Evolutionary conservation across 495 filamentous ascomycete species (phyloP), one percentile per base, ranked within the genome.

Genomic region (Penicillium steckii): DNA sequence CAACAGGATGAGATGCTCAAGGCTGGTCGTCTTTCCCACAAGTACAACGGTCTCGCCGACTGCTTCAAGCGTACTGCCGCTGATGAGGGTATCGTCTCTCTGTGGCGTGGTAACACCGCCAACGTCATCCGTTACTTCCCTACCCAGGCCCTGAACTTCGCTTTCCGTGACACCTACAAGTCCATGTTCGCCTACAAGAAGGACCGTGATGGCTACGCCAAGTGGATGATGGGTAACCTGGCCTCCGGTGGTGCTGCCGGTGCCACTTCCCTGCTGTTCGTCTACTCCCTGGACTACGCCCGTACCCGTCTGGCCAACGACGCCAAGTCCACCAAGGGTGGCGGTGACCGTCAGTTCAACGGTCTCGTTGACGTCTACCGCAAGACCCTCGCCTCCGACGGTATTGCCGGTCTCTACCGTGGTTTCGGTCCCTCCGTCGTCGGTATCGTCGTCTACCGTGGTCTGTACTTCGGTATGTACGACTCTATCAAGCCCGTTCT

Each of bases 51-150:
- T 77, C 97, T 98, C 73, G 66, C 44, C 38, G 95, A 98, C 72
- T 97, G 94, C 84, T 98, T 98, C 85, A 71, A 74, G 51, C 89
- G 94, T 74, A 97, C 95, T 61, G 83, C 80, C 60, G 81, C 81
- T 63, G 77, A 86, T 52, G 94, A 98, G 81, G 80, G 80, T 75
- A 68, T 84, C 56, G 83, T 90, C 67, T 89, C 94, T 48, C 82
- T 98, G 61, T 98, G 94, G 94, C 83, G 94, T 85, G 94, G 94
- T 79, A 98, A 98, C 88, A 98, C 94, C 69, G 94, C 94, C 89
- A 98, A 98, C 86, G 94, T 98, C 78, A 95, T 98, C 82, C 95
- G 94, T 86, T 98, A 98, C 85, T 98, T 98, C 90, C 94, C 94
- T 59, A 98, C 94, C 70, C 94, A 98, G 85, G 94, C 94, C 60